Base-by-base conservation (phyloP, 495 filamentous ascomycete species). In the Aspergillus leporis region DNA sequence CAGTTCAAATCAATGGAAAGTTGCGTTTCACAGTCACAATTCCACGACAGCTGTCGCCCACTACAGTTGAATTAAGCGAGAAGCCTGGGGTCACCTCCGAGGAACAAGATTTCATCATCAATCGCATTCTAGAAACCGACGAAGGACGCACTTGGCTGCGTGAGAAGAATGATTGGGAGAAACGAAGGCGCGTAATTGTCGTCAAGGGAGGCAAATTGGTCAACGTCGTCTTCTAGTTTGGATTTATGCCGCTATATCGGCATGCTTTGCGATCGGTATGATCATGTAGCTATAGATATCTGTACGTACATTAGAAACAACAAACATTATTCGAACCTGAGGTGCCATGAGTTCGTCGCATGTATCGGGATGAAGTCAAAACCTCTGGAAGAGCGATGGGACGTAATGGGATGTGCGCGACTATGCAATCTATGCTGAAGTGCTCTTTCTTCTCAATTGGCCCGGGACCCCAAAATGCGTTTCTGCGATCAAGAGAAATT, bases 1-100 rank as follows among this genome's bases (percentile, higher is more conserved):
- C 85, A 16, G 85, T 96, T 18, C 86, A 90, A 62, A 78, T 95
- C 21, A 90, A 94, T 64, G 91, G 91, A 7, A 91, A 87, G 69
- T 60, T 88, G 61, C 82, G 82, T 50, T 87, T 88, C 59, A 83
- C 79, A 12, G 77, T 87, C 18, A 79, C 89, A 10, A 85, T 92
- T 32, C 71, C 70, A 6, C 71, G 62, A 13, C 67, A 66, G 56
- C 54, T 67, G 13, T 68, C 66, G 1, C 47, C 68, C 0, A 59
- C 64, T 19, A 61, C 66, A 8, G 54, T 59, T n/a, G 53, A 59
- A 23, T 10, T 52, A 0, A 53, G 56, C 31, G 69, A 61, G 22
- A 60, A 56, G 13, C 1, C 59, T 32, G 56, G 36, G 4, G 38
- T 59, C 7, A 57, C 61, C 4, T 59, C 61, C 31, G 71, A 70